Evolutionary conservation across 2,329 filamentous ascomycete genomes (phyloP), one percentile per base, ranked within the genome.

Genomic region (Fusarium sp.): DNA sequence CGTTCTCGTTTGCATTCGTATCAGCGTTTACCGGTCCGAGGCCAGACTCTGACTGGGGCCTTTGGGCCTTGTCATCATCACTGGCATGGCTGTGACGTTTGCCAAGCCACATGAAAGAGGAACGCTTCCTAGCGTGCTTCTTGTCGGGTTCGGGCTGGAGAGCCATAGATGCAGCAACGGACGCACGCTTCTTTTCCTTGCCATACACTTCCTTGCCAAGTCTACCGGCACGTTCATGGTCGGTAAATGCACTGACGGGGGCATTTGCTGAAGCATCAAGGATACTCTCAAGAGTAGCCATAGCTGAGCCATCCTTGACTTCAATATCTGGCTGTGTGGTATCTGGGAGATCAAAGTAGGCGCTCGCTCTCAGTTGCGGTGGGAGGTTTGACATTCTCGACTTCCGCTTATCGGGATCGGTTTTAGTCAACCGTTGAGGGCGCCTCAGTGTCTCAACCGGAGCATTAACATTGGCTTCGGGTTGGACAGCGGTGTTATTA

Each of bases 201-300:
- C 91, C 91, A 74, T 96, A 96, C 0, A 94, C 87, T 71, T 95
- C 91, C 6, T 86, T 77, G 23, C 93, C 91, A 13, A 94, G 83
- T 65, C 89, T 88, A 6, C 94, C 94, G 27, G 90, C 91, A 74
- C 92, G 94, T 1, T 90, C 88, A 76, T 97, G 94, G 74, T 97
- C 93, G 0, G 92, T 97, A 73, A 98, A 98, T 25, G 94, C 95
- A 69, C 85, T 93, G 29, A 97, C 94, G 2, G 96, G 96, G 1
- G 96, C 95, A 61, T 86, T 87, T 4, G 93, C 92, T 4, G 95
- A 96, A 10, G 95, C 96, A 75, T 97, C 91, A 17, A 99, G 85
- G 52, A 99, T 96, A 76, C 89, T 94, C 69, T 99, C 94, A 10
- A 99, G 85, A 0, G 95, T 97, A 40, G 88, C 90, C 75, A 94